phyloP scores from a whole-genome alignment of 345 rosid species.

The Linum trigynum region DNA sequence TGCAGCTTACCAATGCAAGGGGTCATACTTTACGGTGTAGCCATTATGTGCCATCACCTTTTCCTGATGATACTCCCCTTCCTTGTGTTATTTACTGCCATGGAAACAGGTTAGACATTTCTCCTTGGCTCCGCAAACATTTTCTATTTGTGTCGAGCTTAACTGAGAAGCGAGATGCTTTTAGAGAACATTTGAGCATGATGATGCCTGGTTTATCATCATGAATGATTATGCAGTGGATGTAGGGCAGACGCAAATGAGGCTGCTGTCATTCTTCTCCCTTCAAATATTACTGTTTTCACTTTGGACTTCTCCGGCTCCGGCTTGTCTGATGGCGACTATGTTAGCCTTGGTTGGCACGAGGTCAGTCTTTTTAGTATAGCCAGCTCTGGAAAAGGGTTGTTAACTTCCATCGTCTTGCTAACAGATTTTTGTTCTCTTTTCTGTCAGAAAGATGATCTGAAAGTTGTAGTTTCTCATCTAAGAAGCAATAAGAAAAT shows the following conservation, averaged over 20 bases:
- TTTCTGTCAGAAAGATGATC: constrained; percentile 72
- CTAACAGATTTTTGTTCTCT: constrained; percentile 10
- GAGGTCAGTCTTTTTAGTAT: constrained; percentile 18
- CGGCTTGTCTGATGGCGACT: constrained; percentile 30
- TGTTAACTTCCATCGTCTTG: constrained; percentile 3
- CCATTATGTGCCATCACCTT: constrained; percentile 25
- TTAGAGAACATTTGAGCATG: not conserved
- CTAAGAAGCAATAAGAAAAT: constrained; percentile 61
- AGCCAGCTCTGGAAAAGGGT: not conserved
- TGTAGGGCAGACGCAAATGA: constrained; percentile 31
- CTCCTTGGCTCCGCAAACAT: not conserved
- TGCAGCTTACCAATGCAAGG: constrained; percentile 26
- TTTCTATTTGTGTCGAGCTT: too few species aligned
- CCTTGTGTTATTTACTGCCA: constrained; percentile 32
- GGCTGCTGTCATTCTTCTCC: constrained; percentile 30
- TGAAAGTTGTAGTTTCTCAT: constrained; percentile 72
- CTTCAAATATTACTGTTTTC: constrained; percentile 28
- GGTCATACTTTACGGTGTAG: constrained; percentile 23
- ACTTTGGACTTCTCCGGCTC: constrained; percentile 30
- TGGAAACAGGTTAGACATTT: constrained; percentile 21
- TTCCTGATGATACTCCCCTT: constrained; percentile 23
- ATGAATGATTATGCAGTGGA: constrained; percentile 20
- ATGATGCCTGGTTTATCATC: constrained; percentile 10
- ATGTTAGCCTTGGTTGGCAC: constrained; percentile 34
- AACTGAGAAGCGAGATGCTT: not conserved